phyloP scores from a whole-genome alignment of 1,139 yeast species.

The Candida labiduridarum region DNA sequence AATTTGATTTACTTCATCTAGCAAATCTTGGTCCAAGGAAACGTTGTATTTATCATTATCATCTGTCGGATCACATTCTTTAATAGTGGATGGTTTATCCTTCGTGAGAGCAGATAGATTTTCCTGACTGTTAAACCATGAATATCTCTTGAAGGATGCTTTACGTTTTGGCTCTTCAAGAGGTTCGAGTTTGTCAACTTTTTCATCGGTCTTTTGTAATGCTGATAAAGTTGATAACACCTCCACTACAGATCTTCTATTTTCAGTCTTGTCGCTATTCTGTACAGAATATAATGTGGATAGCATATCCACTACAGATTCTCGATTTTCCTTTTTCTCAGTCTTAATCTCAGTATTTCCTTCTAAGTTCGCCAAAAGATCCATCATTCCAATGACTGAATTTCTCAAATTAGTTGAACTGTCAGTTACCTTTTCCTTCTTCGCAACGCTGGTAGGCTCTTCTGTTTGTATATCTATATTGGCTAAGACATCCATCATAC shows the following conservation, averaged over 20 bases:
- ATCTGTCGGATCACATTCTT: conserved; percentile 12
- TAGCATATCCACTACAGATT: conserved; percentile 25
- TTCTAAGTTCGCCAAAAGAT: conserved; percentile 16
- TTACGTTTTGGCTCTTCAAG: conserved; percentile 6
- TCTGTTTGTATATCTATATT: conserved; percentile 9
- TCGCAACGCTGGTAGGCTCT: background rate
- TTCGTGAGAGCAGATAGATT: conserved; percentile 13
- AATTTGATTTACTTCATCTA: conserved; percentile 58
- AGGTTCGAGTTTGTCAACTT: background rate
- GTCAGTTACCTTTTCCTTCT: background rate
- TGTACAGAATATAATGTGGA: conserved; percentile 15
- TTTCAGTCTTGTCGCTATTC: background rate
- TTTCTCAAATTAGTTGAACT: conserved; percentile 15
- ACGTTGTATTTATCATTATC: conserved; percentile 13
- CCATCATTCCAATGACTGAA: conserved; percentile 22
- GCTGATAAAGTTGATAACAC: conserved; percentile 25
- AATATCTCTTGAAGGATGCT: conserved; percentile 25
- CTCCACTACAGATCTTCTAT: conserved; percentile 14
- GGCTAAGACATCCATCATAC: conserved; percentile 23
- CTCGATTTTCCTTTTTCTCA: background rate
- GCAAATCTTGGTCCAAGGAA: conserved; percentile 36
- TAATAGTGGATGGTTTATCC: conserved; percentile 2
- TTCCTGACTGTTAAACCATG: conserved; percentile 43
- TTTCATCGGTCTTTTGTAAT: background rate
- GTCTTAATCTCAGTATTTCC: background rate